Evolutionary conservation across 352 stramenopile genomes (phyloP).

Genomic region (Phytophthora brassicae): DNA sequence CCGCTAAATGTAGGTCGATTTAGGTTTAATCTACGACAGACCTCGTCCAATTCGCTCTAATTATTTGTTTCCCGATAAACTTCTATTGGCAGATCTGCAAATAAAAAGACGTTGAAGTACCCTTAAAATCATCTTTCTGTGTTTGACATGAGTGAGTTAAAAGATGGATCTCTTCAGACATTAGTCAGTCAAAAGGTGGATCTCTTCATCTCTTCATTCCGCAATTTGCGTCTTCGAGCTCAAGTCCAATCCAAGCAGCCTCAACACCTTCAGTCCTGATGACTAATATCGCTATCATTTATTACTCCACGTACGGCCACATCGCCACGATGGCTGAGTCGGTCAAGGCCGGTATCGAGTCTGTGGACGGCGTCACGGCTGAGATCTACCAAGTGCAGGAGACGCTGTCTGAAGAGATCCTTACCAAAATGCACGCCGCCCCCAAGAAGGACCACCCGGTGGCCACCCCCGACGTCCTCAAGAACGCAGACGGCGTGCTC

Average conservation of each 20-base stretch:
- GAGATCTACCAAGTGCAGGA: slow-evolving; percentile 80
- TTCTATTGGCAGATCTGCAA: neutral
- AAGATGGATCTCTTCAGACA: no score
- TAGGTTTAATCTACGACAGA: slow-evolving; percentile 11
- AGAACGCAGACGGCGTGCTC: slow-evolving; percentile 80
- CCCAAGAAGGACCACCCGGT: slow-evolving; percentile 75
- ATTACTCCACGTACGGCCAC: slow-evolving; percentile 89
- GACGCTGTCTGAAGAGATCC: slow-evolving; percentile 78
- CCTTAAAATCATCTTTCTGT: slow-evolving; percentile 3
- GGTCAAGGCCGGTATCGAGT: slow-evolving; percentile 77
- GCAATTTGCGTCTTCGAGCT: slow-evolving; percentile 24
- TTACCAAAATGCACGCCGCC: slow-evolving; percentile 82
- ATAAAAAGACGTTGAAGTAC: slow-evolving; percentile 6
- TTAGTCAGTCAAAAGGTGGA: no score
- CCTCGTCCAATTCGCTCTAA: slow-evolving; percentile 22
- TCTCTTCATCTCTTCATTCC: slow-evolving; percentile 30
- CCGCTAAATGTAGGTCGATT: slow-evolving; percentile 34
- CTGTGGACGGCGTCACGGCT: slow-evolving; percentile 54
- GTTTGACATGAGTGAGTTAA: slow-evolving; percentile 11
- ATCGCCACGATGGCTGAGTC: slow-evolving; percentile 74
- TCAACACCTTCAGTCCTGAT: slow-evolving; percentile 12
- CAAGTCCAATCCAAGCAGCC: slow-evolving; percentile 21
- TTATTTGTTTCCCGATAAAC: neutral
- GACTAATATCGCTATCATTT: slow-evolving; percentile 82
- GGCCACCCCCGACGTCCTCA: slow-evolving; percentile 59